phyloP scores from a whole-genome alignment of 345 rosid species.

The Eucalyptus marginata region DNA sequence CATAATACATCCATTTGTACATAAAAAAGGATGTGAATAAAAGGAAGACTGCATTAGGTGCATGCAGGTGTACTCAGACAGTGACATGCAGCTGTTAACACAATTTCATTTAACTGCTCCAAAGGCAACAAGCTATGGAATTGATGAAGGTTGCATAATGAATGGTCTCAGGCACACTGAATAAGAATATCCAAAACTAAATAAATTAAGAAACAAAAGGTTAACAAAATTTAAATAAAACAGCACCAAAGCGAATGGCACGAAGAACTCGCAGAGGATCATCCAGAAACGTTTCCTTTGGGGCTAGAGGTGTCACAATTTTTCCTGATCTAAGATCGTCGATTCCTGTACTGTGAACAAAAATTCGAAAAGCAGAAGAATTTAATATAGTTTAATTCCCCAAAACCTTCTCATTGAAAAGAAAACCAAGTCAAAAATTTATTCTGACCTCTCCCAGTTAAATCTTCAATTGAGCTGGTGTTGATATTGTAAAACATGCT shows the following conservation, averaged over 20 bases:
- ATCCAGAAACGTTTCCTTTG: conserved; percentile 87
- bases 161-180: neutral
- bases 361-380: neutral
- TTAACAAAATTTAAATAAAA: neutral
- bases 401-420: neutral
- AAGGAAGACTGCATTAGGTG: neutral
- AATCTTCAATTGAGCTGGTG: conserved; percentile 63
- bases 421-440: neutral
- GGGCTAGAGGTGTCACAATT: conserved; percentile 82
- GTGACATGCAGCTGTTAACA: neutral
- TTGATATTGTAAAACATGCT: conserved; percentile 93
- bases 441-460: conserved; percentile 68
- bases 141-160: neutral
- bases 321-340: conserved; percentile 71
- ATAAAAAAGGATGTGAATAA: neutral
- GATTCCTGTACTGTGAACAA: conserved; percentile 34
- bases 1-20: neutral
- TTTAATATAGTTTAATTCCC: neutral
- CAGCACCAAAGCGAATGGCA: conserved; percentile 92
- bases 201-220: neutral
- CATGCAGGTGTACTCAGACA: neutral
- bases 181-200: neutral
- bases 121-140: neutral
- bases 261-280: conserved; percentile 97
- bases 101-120: neutral